phyloP scores from a whole-genome alignment of 768 basidiomycete genomes.

The Suillus alpinus region DNA sequence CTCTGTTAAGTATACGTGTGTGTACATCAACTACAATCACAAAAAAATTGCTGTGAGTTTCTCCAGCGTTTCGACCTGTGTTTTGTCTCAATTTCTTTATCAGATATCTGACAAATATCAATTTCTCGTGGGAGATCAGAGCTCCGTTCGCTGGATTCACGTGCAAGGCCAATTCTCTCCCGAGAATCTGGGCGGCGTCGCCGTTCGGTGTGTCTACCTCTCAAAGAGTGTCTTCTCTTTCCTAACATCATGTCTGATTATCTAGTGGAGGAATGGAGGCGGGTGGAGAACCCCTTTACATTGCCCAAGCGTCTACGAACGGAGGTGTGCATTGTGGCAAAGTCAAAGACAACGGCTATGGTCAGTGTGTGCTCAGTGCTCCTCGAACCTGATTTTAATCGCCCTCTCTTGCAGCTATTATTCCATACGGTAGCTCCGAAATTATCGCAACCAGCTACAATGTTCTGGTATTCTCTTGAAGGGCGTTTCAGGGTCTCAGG shows the following conservation, averaged over 20 bases:
- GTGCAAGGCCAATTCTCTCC: not conserved
- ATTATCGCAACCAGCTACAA: not conserved
- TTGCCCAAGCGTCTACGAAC: not conserved
- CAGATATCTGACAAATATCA: constrained; percentile 27
- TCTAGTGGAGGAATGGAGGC: constrained; percentile 1
- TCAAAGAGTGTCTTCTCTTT: not conserved
- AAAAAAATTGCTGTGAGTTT: constrained; percentile 9
- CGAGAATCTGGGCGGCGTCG: not conserved
- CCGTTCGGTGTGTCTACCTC: not conserved
- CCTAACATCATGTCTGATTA: not conserved
- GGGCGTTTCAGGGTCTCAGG: too few species aligned
- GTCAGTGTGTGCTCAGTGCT: not conserved
- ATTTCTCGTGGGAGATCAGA: constrained; percentile 19
- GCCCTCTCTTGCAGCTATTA: not conserved
- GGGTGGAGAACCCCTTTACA: not conserved
- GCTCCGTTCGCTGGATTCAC: constrained; percentile 26
- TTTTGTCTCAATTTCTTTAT: not conserved
- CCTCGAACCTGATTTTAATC: not conserved
- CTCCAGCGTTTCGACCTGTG: not conserved
- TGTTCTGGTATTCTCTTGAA: not conserved
- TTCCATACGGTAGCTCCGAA: not conserved
- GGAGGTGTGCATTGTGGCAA: constrained; percentile 4
- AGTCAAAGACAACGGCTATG: not conserved
- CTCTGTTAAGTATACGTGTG: not conserved
- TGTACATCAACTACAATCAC: constrained; percentile 14